A percentile compares a stretch with the other conserved stretches of the same genome.
These are phyloP conservation scores for Amphichorda felina DNA, from an alignment of 2,329 filamentous ascomycete genomes.

Conservation along the genomic window DNA sequence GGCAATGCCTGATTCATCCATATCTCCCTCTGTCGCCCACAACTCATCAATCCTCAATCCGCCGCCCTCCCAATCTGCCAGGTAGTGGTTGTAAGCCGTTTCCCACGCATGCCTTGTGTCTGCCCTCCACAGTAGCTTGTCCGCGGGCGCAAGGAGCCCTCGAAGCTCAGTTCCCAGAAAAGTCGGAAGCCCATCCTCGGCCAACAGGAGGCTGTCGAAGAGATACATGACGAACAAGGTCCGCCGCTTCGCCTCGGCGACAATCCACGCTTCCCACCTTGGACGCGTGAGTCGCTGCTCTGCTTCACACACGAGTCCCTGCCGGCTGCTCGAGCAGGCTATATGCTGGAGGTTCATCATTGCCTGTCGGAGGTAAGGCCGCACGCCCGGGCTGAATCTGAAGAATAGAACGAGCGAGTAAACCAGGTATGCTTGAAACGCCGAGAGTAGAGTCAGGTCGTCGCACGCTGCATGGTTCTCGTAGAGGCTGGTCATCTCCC, in stretches of 20 bases:
- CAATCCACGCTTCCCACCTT: constrained; percentile 42
- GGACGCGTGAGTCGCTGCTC: constrained; percentile 27
- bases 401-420: constrained; percentile 38
- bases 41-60: constrained; percentile 35
- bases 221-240: constrained; percentile 40
- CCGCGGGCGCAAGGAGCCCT: constrained; percentile 27
- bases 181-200: constrained; percentile 27
- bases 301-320: constrained; percentile 28
- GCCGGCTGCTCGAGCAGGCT: constrained; percentile 24
- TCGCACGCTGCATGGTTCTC: too few species aligned
- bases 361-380: constrained; percentile 22
- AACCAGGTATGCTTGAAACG: constrained; percentile 42
- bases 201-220: constrained; percentile 35
- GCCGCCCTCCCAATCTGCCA: constrained; percentile 28
- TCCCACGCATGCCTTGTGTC: constrained; percentile 26
- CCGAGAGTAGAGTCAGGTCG: too few species aligned
- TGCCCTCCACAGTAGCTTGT: constrained; percentile 30
- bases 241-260: constrained; percentile 38
- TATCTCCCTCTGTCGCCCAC: constrained; percentile 26
- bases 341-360: constrained; percentile 39
- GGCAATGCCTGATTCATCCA: constrained; percentile 15
- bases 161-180: constrained; percentile 36
- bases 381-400: constrained; percentile 7
- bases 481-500: too few species aligned
- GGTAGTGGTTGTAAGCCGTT: constrained; percentile 24